A percentile compares a stretch with the other conserved stretches of the same genome.
These are phyloP conservation scores for Fraxinus excelsior DNA, from an alignment of 257 asterid genomes.

Conservation along the genomic window DNA sequence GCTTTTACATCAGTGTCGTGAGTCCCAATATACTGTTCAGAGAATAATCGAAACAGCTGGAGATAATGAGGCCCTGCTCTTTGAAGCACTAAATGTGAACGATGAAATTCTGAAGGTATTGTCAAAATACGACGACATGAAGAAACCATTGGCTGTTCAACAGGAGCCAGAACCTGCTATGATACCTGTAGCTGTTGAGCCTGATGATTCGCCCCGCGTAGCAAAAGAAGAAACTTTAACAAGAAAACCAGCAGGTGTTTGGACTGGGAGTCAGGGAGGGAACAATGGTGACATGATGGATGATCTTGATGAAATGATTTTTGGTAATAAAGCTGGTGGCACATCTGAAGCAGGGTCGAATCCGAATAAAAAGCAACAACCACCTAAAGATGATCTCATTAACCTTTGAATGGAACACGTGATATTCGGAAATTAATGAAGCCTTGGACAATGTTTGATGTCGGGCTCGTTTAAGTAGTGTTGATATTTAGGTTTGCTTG, in stretches of 20 bases:
- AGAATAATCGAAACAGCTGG: constrained; percentile 81
- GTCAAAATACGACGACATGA: constrained; percentile 78
- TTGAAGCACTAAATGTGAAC: constrained; percentile 90
- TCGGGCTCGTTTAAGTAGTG: constrained; percentile 2
- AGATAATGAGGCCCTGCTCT: constrained; percentile 87
- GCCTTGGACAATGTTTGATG: constrained; percentile 31
- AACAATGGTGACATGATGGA: constrained; percentile 85
- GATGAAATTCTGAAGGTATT: constrained; percentile 89
- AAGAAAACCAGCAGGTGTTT: constrained; percentile 56
- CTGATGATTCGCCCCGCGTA: constrained; percentile 66
- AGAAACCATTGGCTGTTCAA: constrained; percentile 52
- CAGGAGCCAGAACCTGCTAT: constrained; percentile 85
- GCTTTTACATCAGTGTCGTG: constrained; percentile 79
- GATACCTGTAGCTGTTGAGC: constrained; percentile 90
- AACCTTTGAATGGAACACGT: constrained; percentile 40
- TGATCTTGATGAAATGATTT: constrained; percentile 98
- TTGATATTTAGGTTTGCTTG: background rate
- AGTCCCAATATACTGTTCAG: constrained; percentile 78
- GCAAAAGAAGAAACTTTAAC: constrained; percentile 65
- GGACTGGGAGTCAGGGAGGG: constrained; percentile 48
- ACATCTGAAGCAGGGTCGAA: constrained; percentile 56
- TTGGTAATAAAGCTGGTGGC: constrained; percentile 75
- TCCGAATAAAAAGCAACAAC: constrained; percentile 56
- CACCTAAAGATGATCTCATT: constrained; percentile 85
- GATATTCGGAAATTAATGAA: constrained; percentile 2